These are phyloP conservation scores for Epichloe glyceriae DNA, from an alignment of 2,329 filamentous ascomycete species.

Conservation along the genomic window DNA sequence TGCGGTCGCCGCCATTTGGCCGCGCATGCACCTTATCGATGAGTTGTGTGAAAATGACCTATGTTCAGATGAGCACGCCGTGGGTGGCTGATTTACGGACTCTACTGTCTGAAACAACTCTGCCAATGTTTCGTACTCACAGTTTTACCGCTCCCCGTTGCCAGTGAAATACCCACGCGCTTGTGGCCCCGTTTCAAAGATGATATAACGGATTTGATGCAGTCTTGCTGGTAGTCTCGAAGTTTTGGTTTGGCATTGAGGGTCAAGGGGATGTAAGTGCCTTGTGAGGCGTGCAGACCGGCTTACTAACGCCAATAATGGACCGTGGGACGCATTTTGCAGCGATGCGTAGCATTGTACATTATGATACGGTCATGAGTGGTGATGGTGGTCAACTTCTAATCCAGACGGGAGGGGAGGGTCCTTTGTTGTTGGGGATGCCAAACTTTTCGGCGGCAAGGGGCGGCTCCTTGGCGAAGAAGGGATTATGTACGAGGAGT, in stretches of 20 bases:
- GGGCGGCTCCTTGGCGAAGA: not conserved
- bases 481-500: not conserved
- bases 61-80: not conserved
- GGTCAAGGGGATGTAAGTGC: slow-evolving; percentile 12
- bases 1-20: slow-evolving; percentile 48
- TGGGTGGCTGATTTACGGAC: not conserved
- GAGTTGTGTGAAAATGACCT: slow-evolving; percentile 93
- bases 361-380: slow-evolving; percentile 14
- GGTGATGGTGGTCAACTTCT: not conserved
- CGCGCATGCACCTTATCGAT: slow-evolving; percentile 58
- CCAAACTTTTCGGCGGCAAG: not conserved
- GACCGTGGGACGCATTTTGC: slow-evolving; percentile 16
- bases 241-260: slow-evolving; percentile 38
- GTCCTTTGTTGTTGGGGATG: slow-evolving; percentile 4
- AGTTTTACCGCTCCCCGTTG: slow-evolving; percentile 82
- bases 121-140: slow-evolving; percentile 29
- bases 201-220: slow-evolving; percentile 65
- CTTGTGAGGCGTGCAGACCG: slow-evolving; percentile 8
- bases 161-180: slow-evolving; percentile 70
- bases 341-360: slow-evolving; percentile 24
- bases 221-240: slow-evolving; percentile 82
- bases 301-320: slow-evolving; percentile 4
- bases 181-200: slow-evolving; percentile 61
- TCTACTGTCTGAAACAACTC: too few relatives aligned
- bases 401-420: not conserved